Evolutionary conservation across 371 early-diverging fungal species (phyloP).

Genomic region (Rhizopus delemar): DNA sequence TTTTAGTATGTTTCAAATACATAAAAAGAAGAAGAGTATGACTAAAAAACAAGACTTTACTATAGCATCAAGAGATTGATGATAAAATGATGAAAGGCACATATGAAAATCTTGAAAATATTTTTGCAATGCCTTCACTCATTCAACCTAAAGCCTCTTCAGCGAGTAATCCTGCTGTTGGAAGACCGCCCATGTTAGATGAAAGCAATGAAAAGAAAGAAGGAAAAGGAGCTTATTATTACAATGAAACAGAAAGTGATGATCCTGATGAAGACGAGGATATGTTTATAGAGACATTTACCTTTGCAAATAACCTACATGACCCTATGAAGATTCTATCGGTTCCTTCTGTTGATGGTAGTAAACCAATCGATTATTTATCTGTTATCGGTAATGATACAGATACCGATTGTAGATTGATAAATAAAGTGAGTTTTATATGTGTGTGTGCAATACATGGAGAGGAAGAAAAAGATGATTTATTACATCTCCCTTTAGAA

Average conservation of each 20-base stretch:
- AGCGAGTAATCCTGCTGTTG: background rate
- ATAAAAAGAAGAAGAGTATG: background rate
- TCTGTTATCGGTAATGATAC: slow-evolving; percentile 28
- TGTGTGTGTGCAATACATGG: background rate
- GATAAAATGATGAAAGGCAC: slow-evolving; percentile 15
- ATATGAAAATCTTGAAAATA: slow-evolving; percentile 10
- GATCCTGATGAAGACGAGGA: slow-evolving; percentile 17
- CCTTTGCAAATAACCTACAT: slow-evolving; percentile 26
- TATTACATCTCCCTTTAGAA: background rate
- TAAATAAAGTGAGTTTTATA: slow-evolving; percentile 8
- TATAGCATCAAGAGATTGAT: slow-evolving; percentile 10
- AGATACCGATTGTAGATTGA: slow-evolving; percentile 24
- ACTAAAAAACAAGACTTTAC: background rate
- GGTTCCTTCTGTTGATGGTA: slow-evolving; percentile 10
- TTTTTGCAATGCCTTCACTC: background rate
- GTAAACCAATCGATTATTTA: slow-evolving; percentile 22
- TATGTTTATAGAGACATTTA: slow-evolving; percentile 24
- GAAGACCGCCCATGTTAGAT: slow-evolving; percentile 15
- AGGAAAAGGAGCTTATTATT: slow-evolving; percentile 7
- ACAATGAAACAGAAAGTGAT: slow-evolving; percentile 26
- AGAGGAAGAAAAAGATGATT: background rate
- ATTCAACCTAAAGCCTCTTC: slow-evolving; percentile 4
- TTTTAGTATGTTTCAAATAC: slow-evolving; percentile 8
- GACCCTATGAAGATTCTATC: slow-evolving; percentile 22
- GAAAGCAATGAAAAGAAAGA: background rate